These are phyloP conservation scores for Aegilops sharonensis DNA, from an alignment of 176 grass and related monocot species.

Conservation along the genomic window DNA sequence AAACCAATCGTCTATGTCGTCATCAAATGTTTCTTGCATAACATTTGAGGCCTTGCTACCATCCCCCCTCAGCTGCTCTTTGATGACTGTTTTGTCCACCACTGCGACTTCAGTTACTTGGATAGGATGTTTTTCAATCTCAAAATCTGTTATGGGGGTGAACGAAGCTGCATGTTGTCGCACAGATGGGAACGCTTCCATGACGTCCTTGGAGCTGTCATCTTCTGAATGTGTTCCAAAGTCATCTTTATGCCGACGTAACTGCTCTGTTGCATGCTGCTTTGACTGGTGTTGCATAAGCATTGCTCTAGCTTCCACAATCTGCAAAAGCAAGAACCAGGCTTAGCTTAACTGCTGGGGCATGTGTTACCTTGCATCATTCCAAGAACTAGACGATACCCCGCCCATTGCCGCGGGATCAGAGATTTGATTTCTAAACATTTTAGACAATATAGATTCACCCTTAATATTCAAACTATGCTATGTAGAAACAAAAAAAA, in stretches of 20 bases:
- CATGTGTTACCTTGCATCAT: not conserved
- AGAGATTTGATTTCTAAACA: no score
- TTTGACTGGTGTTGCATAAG: constrained; percentile 78
- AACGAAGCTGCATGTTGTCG: constrained; percentile 25
- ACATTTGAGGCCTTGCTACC: constrained; percentile 35
- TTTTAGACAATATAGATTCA: no score
- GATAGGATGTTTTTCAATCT: constrained; percentile 65
- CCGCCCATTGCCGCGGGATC: no score
- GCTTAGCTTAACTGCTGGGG: constrained; percentile 14
- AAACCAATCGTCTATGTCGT: constrained; percentile 75
- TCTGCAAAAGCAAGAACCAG: constrained; percentile 50
- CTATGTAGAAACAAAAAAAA: no score
- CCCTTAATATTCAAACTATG: no score
- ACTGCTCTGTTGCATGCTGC: constrained; percentile 43
- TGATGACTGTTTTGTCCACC: constrained; percentile 72
- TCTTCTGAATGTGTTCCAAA: constrained; percentile 15
- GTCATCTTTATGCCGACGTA: constrained; percentile 37
- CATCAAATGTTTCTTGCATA: constrained; percentile 56
- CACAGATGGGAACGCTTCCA: constrained; percentile 23
- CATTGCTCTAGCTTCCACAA: constrained; percentile 89
- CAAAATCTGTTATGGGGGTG: constrained; percentile 50
- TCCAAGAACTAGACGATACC: not conserved
- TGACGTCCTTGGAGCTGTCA: constrained; percentile 35
- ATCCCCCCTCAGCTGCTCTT: constrained; percentile 53
- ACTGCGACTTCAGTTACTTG: constrained; percentile 54